Evolutionary conservation across 768 basidiomycete species (phyloP).

Genomic region (Hypholoma fasciculare): DNA sequence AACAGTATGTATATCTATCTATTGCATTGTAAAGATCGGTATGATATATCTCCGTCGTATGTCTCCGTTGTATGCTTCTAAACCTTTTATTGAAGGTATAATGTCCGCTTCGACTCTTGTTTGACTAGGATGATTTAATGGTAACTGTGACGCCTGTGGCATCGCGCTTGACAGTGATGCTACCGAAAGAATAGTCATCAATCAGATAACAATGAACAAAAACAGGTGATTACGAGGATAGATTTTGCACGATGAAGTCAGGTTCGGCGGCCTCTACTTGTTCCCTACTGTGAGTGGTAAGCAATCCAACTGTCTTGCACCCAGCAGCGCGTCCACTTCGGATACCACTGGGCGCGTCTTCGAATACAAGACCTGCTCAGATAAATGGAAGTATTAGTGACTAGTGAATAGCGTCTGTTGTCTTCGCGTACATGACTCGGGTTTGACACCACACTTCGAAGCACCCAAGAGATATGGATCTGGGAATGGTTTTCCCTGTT

Average conservation of each 20-base stretch:
- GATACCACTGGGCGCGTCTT: conserved; percentile 90
- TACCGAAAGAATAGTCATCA: conserved; percentile 13
- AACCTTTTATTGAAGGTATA: not conserved
- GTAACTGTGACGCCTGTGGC: conserved; percentile 48
- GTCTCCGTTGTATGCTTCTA: not conserved
- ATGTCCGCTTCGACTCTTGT: not conserved
- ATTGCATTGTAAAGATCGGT: too few species aligned
- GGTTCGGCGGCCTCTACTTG: conserved; percentile 65
- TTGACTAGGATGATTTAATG: conserved; percentile 31
- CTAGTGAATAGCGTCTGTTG: conserved; percentile 2
- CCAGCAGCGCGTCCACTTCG: conserved; percentile 80
- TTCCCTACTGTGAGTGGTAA: conserved; percentile 76
- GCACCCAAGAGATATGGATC: conserved; percentile 93
- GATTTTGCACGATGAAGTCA: conserved; percentile 69
- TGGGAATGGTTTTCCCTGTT: conserved; percentile 81
- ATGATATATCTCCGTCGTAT: too few species aligned
- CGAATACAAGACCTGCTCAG: conserved; percentile 73
- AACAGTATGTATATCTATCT: too few species aligned
- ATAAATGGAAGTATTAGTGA: conserved; percentile 1
- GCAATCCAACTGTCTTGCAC: conserved; percentile 78
- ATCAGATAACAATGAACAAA: not conserved
- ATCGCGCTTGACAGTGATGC: conserved; percentile 31
- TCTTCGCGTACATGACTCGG: conserved; percentile 52
- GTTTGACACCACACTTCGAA: conserved; percentile 60
- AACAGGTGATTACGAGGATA: conserved; percentile 54